A percentile compares a stretch with the other conserved stretches of the same genome.
phyloP scores from a whole-genome alignment of 1,139 yeast genomes.

The Suhomyces bokatorum region DNA sequence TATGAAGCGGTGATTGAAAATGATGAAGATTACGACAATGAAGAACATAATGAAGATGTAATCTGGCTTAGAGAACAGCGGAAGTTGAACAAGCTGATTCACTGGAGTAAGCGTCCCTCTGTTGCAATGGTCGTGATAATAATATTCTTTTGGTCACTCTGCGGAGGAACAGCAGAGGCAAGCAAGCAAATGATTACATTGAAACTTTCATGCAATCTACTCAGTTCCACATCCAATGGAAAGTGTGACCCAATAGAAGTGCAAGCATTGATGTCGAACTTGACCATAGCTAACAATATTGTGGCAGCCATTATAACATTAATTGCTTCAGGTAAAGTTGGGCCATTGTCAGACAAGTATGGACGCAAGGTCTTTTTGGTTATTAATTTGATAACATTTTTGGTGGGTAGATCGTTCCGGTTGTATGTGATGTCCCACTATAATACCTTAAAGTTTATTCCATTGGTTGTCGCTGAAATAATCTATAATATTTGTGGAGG shows the following conservation, averaged over 20 bases:
- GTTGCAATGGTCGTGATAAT: conserved; percentile 32
- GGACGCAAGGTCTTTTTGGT: conserved; percentile 57
- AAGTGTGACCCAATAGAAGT: conserved; percentile 34
- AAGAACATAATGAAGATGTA: conserved; percentile 37
- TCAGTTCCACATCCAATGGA: conserved; percentile 11
- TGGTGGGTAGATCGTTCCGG: conserved; percentile 28
- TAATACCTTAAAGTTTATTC: conserved; percentile 33
- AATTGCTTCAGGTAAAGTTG: conserved; percentile 49
- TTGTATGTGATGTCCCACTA: conserved; percentile 32
- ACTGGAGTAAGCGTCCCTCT: conserved; percentile 40
- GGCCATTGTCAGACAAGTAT: conserved; percentile 61
- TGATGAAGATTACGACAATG: conserved; percentile 31
- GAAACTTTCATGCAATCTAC: conserved; percentile 40
- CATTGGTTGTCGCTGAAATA: conserved; percentile 39
- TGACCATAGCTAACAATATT: conserved; percentile 31
- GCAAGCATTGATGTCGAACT: conserved; percentile 39
- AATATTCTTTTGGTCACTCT: conserved; percentile 31
- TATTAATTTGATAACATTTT: conserved; percentile 23
- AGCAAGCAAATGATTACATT: conserved; percentile 36
- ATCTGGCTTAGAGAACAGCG: conserved; percentile 42
- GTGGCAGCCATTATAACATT: conserved; percentile 33
- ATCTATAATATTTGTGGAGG: conserved; percentile 59
- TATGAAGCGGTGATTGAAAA: conserved; percentile 33
- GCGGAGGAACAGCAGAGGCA: conserved; percentile 33
- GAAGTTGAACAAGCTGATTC: conserved; percentile 26